These are phyloP conservation scores for Fraxinus cuspidata DNA, from an alignment of 257 asterid species.

Conservation along the genomic window DNA sequence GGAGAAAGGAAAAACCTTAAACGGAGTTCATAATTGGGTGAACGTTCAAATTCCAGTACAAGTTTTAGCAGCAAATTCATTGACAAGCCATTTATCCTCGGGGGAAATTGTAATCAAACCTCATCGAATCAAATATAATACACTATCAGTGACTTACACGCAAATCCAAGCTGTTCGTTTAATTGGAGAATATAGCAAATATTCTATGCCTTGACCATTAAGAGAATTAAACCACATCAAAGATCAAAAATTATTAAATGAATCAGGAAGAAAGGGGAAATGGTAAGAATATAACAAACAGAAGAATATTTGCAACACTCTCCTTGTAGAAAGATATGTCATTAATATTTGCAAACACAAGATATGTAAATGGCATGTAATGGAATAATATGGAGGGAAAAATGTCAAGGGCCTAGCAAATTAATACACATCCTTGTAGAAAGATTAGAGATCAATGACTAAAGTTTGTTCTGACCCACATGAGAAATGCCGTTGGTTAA, in stretches of 20 bases:
- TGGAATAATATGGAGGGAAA: neutral
- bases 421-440: neutral
- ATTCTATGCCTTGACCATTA: neutral
- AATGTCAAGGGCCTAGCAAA: neutral
- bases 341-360: neutral
- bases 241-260: neutral
- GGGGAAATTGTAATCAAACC: neutral
- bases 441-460: neutral
- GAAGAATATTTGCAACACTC: too few relatives aligned
- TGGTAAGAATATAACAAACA: constrained; percentile 9
- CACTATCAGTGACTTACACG: neutral
- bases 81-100: too few relatives aligned
- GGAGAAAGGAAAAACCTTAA: neutral
- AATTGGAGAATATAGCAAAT: neutral
- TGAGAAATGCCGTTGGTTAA: neutral
- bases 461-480: neutral
- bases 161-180: neutral
- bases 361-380: neutral
- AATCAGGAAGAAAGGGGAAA: neutral
- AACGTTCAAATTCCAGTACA: neutral
- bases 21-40: neutral
- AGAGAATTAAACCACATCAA: neutral
- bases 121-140: neutral
- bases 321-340: too few relatives aligned
- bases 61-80: neutral